These are phyloP conservation scores for Neopestalotiopsis sp. DNA, from an alignment of 2,329 filamentous ascomycete genomes.

Conservation along the genomic window DNA sequence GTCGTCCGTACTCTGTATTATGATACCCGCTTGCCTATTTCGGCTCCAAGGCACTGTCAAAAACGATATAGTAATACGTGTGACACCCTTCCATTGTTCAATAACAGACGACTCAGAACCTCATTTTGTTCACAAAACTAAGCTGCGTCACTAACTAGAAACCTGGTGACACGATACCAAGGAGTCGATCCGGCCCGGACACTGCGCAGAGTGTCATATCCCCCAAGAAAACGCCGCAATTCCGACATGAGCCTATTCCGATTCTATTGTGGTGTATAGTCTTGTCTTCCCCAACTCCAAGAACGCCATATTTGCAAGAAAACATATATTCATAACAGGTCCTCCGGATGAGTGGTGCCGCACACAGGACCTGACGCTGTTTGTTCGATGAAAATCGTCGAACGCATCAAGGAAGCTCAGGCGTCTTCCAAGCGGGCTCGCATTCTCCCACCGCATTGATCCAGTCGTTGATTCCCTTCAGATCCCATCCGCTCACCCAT, in stretches of 20 bases:
- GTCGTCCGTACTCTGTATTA: too few species aligned
- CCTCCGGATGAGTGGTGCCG: too few species aligned
- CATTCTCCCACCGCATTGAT: constrained; percentile 51
- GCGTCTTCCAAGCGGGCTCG: constrained; percentile 44
- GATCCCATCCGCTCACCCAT: constrained; percentile 52
- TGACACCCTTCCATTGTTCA: too few species aligned
- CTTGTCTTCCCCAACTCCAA: background rate
- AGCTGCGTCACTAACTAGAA: background rate
- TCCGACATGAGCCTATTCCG: background rate
- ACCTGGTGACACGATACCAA: background rate
- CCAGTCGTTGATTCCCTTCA: constrained; percentile 54
- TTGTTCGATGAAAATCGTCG: background rate
- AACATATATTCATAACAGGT: background rate
- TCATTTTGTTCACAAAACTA: too few species aligned
- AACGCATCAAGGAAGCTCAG: background rate
- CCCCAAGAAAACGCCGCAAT: background rate
- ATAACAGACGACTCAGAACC: too few species aligned
- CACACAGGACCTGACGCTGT: background rate
- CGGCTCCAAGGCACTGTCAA: too few species aligned
- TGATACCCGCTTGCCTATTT: too few species aligned
- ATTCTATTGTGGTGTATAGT: background rate
- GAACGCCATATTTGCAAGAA: background rate
- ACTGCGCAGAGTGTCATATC: background rate
- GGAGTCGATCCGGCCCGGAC: background rate
- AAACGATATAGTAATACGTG: too few species aligned